Conservation (phyloP, 176 grass and related monocot genomes). For the sorghum (Sorghum bicolor) region Sorghum_bicolor_NCBIv3 NC_012874.2:1902501-1903000, state of each 20-base stretch:
- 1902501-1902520: background rate
- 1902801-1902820: background rate
- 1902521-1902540: background rate
- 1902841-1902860: background rate
- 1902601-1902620: background rate
- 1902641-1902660: background rate
- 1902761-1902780: background rate
- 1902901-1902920: constrained; percentile 31
- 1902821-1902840: background rate
- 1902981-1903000: background rate
- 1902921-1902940: background rate
- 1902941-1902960: background rate
- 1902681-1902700: background rate
- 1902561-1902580: background rate
- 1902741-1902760: constrained; percentile 8
- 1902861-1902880: background rate
- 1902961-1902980: background rate
- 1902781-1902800: constrained; percentile 18
- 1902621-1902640: background rate
- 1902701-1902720: constrained; percentile 19
- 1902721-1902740: background rate
- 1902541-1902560: background rate
- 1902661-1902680: background rate
- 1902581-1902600: background rate
- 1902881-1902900: constrained; percentile 1